Percentiles rank a stretch among this genome's conserved stretches.
Conservation (phyloP, 192 early-diverging fungal genomes). For the Lunasporangiospora selenospora region DNA sequence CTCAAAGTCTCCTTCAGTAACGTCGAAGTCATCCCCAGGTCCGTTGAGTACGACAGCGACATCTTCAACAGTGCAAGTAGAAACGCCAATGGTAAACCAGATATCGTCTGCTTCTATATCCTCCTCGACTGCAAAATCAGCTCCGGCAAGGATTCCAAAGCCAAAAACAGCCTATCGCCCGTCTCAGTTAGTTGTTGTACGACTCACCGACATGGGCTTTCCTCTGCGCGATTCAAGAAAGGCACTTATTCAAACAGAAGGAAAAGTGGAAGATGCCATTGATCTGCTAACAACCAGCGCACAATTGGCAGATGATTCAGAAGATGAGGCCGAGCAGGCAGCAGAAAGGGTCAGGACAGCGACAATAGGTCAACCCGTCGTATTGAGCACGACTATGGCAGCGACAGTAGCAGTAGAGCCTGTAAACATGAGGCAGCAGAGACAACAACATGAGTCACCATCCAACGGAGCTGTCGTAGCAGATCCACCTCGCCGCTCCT, state of each 20-base stretch:
- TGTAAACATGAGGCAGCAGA: too few relatives aligned
- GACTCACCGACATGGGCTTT: conserved; percentile 47
- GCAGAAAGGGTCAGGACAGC: conserved; percentile 28
- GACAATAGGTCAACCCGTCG: too few relatives aligned
- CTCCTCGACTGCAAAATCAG: too few relatives aligned
- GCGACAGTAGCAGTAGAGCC: too few relatives aligned
- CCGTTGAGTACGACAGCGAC: neutral
- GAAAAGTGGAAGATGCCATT: conserved; percentile 42
- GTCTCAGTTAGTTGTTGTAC: conserved; percentile 33
- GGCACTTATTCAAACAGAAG: conserved; percentile 39
- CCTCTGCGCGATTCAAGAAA: conserved; percentile 41
- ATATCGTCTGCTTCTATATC: too few relatives aligned
- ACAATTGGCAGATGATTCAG: conserved; percentile 37
- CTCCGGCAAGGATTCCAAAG: conserved; percentile 26
- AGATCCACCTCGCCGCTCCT: too few relatives aligned
- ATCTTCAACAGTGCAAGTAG: neutral
- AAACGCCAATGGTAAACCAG: too few relatives aligned
- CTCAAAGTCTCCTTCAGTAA: neutral
- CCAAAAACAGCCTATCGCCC: conserved; percentile 46
- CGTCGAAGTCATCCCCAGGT: neutral
- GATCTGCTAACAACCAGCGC: conserved; percentile 39
- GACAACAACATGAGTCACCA: too few relatives aligned
- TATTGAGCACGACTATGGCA: too few relatives aligned
- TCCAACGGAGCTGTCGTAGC: too few relatives aligned
- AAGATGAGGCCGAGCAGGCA: conserved; percentile 39